Base-by-base conservation (phyloP, 495 filamentous ascomycete genomes). In the Penicillium longicatenatum region DNA sequence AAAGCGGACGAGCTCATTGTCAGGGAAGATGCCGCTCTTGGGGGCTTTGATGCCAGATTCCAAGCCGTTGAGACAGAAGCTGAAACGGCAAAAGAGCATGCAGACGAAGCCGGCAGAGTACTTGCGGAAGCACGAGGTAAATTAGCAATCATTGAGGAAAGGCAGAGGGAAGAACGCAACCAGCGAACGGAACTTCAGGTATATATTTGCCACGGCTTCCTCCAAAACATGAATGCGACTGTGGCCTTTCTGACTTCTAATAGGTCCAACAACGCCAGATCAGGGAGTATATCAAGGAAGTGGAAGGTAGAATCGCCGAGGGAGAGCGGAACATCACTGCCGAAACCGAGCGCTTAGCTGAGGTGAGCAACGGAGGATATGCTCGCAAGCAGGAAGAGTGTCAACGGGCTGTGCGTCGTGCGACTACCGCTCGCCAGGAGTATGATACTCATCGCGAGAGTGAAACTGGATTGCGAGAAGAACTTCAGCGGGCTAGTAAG, bases 231-330 rank as follows among this genome's bases (percentile, higher is more conserved):
- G 0, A 12, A 22, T 45, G 12, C 22, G 19, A 20, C 4, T 2
- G 22, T 22, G 22, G 12, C 19, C 19, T 2, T 21, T 22, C 43
- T 68, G 50, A 65, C 49, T n/a, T 9, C 50, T 46, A 22, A 20
- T 42, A 86, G 82, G 68, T 75, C 37, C 65, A 86, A 44, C 76
- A 85, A 75, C 73, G 84, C 44, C 64, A 73, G 37, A 80, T 84
- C 56, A 70, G 63, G 54, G 75, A 77, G 19, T 70, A 75, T 45
- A 51, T 85, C 16, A 76, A 77, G 60, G 68, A 63, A 20, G 71
- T 74, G n/a, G 69, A 79, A 30, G 50, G 56, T 6, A 70, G 74
- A 43, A 75, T 84, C 14, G 55, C 65, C 35, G 68, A 76, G 22
- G 69, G 69, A 2, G 61, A 78, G 50, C 48, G 62, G 43, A 75